These are phyloP conservation scores for Phlebiopsis flavidoalba DNA, from an alignment of 768 basidiomycete genomes.

Conservation along the genomic window DNA sequence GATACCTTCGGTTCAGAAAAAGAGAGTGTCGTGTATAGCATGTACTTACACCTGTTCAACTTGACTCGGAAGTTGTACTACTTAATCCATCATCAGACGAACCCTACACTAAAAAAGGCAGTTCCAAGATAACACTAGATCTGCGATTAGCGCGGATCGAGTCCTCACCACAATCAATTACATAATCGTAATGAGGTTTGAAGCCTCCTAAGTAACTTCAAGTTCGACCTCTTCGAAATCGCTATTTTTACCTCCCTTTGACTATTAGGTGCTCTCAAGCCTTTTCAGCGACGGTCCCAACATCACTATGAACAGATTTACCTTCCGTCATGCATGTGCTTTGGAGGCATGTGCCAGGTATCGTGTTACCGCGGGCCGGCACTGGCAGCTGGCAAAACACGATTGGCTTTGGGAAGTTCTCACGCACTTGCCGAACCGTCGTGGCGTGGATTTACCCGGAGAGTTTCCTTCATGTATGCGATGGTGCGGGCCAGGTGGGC, in stretches of 20 bases:
- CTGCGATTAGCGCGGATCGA: too few relatives aligned
- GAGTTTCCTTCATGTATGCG: conserved; percentile 3
- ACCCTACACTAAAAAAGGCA: background rate
- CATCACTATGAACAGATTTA: too few relatives aligned
- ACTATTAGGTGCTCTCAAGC: too few relatives aligned
- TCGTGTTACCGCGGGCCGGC: background rate
- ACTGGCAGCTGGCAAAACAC: background rate
- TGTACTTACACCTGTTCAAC: background rate
- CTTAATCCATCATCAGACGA: background rate
- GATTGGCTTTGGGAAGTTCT: background rate
- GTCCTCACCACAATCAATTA: too few relatives aligned
- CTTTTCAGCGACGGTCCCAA: too few relatives aligned
- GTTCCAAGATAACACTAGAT: background rate
- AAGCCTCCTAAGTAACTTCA: too few relatives aligned
- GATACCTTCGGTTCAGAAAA: background rate
- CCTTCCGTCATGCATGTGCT: background rate
- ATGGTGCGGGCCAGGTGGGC: background rate
- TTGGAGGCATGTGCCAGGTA: background rate
- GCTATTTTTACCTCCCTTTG: too few relatives aligned
- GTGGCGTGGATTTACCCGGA: conserved; percentile 6
- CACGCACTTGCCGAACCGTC: background rate
- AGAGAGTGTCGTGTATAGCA: background rate
- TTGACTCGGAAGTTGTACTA: background rate
- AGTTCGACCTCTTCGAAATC: too few relatives aligned
- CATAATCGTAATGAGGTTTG: too few relatives aligned